These are phyloP conservation scores for Talaromyces borbonicus DNA, from an alignment of 495 filamentous ascomycete genomes.

Conservation along the genomic window DNA sequence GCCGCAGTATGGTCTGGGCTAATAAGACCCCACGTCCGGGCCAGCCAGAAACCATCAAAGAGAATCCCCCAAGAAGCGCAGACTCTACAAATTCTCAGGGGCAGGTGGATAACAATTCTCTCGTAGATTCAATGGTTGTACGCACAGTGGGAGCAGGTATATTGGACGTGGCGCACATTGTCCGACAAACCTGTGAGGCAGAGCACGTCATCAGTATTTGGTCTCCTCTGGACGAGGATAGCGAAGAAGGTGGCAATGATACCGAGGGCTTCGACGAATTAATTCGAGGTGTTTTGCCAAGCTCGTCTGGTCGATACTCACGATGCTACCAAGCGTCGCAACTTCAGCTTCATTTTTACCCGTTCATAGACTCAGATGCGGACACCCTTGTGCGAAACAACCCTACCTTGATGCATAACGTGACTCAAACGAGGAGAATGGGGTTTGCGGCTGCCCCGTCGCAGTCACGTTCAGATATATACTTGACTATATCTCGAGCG, in stretches of 20 bases:
- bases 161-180: slow-evolving; percentile 65
- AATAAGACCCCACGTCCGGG: slow-evolving; percentile 24
- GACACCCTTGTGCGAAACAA: slow-evolving; percentile 73
- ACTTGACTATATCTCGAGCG: slow-evolving; percentile 72
- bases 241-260: slow-evolving; percentile 40
- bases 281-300: slow-evolving; percentile 64
- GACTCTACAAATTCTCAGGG: slow-evolving; percentile 46
- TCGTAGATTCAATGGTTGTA: slow-evolving; percentile 40
- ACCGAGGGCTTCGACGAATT: slow-evolving; percentile 66
- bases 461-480: slow-evolving; percentile 84
- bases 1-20: slow-evolving; percentile 81
- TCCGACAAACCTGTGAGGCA: slow-evolving; percentile 63
- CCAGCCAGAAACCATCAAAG: slow-evolving; percentile 28
- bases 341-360: slow-evolving; percentile 63
- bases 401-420: slow-evolving; percentile 75
- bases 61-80: slow-evolving; percentile 39
- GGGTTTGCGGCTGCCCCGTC: slow-evolving; percentile 93
- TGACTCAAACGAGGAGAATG: slow-evolving; percentile 72
- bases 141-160: slow-evolving; percentile 74
- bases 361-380: slow-evolving; percentile 66
- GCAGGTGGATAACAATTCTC: slow-evolving; percentile 24
- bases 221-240: slow-evolving; percentile 50
- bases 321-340: slow-evolving; percentile 60
- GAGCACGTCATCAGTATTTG: slow-evolving; percentile 76
- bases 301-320: slow-evolving; percentile 59